A percentile compares a stretch with the other conserved stretches of the same genome.
Conservation (phyloP, 257 asterid genomes). For the Primulina tabacum region DNA sequence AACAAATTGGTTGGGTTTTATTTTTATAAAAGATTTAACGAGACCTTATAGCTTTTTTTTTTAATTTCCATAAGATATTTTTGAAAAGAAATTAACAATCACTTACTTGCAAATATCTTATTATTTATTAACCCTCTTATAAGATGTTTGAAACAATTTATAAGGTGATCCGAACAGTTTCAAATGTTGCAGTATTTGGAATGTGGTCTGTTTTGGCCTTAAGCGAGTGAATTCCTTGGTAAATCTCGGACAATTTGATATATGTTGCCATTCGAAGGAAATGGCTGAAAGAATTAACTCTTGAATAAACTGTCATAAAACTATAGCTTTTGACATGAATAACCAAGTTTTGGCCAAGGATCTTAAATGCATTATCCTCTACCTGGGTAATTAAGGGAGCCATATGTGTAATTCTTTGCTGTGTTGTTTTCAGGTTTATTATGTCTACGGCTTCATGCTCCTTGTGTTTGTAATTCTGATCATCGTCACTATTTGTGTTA, state of each 20-base stretch:
- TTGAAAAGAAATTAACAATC: no score
- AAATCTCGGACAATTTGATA: constrained; percentile 16
- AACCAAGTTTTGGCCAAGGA: background rate
- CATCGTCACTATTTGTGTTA: constrained; percentile 80
- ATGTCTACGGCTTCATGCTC: constrained; percentile 82
- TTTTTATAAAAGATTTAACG: background rate
- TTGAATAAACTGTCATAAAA: background rate
- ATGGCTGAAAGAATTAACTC: constrained; percentile 6
- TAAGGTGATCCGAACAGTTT: background rate
- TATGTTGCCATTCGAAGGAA: background rate
- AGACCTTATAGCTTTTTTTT: background rate
- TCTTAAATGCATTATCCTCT: background rate
- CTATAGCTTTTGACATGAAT: background rate
- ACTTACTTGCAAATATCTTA: background rate
- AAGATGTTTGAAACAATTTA: background rate
- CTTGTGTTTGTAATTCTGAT: constrained; percentile 76
- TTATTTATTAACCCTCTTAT: background rate
- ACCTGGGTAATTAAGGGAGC: background rate
- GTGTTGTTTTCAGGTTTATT: constrained; percentile 59
- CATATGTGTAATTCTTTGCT: background rate
- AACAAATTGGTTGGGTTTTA: background rate
- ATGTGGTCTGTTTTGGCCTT: background rate
- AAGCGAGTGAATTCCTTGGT: background rate
- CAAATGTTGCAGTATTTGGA: background rate
- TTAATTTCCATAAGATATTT: no score